phyloP scores from a whole-genome alignment of 1,139 yeast genomes.

The Scheffersomyces insectosa region DNA sequence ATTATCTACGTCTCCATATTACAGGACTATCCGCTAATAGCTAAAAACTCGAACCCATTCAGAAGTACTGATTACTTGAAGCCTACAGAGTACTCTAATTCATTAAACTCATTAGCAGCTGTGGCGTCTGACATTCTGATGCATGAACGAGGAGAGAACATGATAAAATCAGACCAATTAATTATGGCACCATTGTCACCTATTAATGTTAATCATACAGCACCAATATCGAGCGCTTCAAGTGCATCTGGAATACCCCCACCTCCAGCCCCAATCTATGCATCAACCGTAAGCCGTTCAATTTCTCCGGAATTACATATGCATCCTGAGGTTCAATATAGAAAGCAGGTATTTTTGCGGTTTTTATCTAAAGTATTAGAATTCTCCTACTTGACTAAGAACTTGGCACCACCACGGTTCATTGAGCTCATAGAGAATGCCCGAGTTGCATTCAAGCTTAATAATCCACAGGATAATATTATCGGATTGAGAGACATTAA shows the following conservation, averaged over 20 bases:
- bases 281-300: background rate
- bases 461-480: conserved; percentile 8
- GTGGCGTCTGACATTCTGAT: conserved; percentile 38
- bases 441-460: conserved; percentile 57
- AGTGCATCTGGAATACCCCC: conserved; percentile 3
- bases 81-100: conserved; percentile 7
- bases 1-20: conserved; percentile 63
- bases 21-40: conserved; percentile 63
- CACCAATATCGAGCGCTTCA: background rate
- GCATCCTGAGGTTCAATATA: conserved; percentile 1
- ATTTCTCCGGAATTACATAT: background rate
- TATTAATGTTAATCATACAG: background rate
- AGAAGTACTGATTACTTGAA: conserved; percentile 13
- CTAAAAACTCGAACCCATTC: conserved; percentile 41
- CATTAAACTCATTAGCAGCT: conserved; percentile 39
- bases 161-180: background rate
- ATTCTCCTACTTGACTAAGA: conserved; percentile 58
- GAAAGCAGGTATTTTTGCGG: conserved; percentile 33
- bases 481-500: conserved; percentile 12
- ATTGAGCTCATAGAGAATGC: conserved; percentile 71
- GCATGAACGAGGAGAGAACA: conserved; percentile 2
- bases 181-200: background rate
- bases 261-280: conserved; percentile 2
- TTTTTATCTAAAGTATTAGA: conserved; percentile 48
- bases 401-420: conserved; percentile 69